These are phyloP conservation scores for Rehmannia glutinosa DNA, from an alignment of 257 asterid species.

Conservation along the genomic window DNA sequence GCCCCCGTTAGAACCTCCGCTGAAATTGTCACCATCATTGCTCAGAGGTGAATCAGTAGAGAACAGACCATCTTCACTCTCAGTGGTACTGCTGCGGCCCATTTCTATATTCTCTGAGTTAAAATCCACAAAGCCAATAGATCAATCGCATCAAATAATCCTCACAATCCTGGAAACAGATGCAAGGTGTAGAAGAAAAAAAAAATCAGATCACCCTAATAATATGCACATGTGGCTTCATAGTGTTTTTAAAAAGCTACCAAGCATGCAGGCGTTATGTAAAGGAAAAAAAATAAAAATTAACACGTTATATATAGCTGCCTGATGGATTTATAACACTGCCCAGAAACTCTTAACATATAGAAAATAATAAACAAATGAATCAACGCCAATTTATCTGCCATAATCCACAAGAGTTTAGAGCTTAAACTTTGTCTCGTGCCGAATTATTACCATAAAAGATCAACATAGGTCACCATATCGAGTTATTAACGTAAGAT, in stretches of 20 bases:
- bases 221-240: slow-evolving; percentile 10
- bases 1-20: slow-evolving; percentile 37
- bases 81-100: slow-evolving; percentile 35
- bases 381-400: slow-evolving; percentile 5
- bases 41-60: slow-evolving; percentile 53
- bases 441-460: slow-evolving; percentile 8
- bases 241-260: slow-evolving; percentile 12
- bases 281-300: neutral
- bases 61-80: slow-evolving; percentile 47
- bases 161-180: slow-evolving; percentile 18
- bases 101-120: slow-evolving; percentile 17
- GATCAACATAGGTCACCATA: neutral
- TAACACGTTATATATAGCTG: slow-evolving; percentile 7
- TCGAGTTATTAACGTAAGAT: neutral
- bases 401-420: neutral
- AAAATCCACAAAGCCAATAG: slow-evolving; percentile 14
- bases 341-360: slow-evolving; percentile 14
- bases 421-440: neutral
- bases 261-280: neutral
- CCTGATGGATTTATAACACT: slow-evolving; percentile 13
- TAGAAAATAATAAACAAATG: neutral
- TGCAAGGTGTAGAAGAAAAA: slow-evolving; percentile 5
- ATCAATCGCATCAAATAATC: slow-evolving; percentile 26
- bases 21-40: slow-evolving; percentile 39
- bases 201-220: neutral